Evolutionary conservation across 805 yeast genomes (phyloP).

Genomic region (Isabelozyma rhagii): DNA sequence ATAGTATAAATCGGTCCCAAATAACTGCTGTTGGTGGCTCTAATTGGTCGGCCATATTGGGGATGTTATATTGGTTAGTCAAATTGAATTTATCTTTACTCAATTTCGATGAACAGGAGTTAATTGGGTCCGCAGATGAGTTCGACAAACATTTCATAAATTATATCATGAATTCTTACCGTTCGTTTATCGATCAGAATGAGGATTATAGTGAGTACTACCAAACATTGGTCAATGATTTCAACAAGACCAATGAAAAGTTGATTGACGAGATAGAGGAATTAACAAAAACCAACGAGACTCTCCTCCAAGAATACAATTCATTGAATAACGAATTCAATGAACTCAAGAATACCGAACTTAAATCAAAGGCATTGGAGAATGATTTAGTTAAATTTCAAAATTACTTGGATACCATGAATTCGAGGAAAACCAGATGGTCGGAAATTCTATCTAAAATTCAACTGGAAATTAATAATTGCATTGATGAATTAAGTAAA

Average conservation of each 20-base stretch:
- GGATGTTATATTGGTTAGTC: conserved; percentile 80
- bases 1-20: conserved; percentile 76
- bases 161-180: conserved; percentile 66
- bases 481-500: conserved; percentile 39
- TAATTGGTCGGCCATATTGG: conserved; percentile 80
- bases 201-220: conserved; percentile 58
- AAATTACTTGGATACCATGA: conserved; percentile 68
- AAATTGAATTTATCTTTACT: conserved; percentile 43
- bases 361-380: conserved; percentile 60
- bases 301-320: conserved; percentile 36
- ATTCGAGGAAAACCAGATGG: conserved; percentile 66
- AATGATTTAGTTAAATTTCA: conserved; percentile 68
- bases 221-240: conserved; percentile 54
- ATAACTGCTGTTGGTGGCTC: conserved; percentile 90
- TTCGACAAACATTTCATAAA: conserved; percentile 52
- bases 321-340: conserved; percentile 43
- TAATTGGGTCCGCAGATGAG: conserved; percentile 40
- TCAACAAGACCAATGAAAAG: conserved; percentile 48
- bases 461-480: conserved; percentile 47
- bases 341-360: conserved; percentile 48
- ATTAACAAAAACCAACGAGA: conserved; percentile 38
- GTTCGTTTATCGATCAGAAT: conserved; percentile 58
- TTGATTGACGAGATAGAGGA: conserved; percentile 45
- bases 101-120: conserved; percentile 25
- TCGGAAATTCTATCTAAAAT: conserved; percentile 53